Base-by-base conservation (phyloP, 441 rosid species). In the Erysimum pusillum region DNA sequence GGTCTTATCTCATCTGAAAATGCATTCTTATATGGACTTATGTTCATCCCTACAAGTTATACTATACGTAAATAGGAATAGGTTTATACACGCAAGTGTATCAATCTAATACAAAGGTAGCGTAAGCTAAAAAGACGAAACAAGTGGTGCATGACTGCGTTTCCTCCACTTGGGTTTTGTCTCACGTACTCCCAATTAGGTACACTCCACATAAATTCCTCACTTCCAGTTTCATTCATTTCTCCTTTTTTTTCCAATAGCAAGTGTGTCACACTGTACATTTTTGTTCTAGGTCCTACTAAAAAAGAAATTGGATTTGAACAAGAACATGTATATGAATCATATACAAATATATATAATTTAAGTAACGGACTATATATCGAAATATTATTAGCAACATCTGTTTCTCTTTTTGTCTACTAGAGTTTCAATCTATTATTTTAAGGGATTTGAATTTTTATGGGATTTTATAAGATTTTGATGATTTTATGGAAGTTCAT, bases 61-160 rank as follows among this genome's bases (percentile, higher is more conserved):
- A 44, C 18, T n/a, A 58, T n/a, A 58, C 13, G 4, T 61, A 49
- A 61, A 35, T 3, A 41, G 3, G 28, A 52, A 61, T 72, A 62
- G 38, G 36, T 53, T 53, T 31, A 46, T 22, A 66, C 39, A 57
- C 49, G 41, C 32, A 76, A 51, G 12, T 32, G 58, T 62, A 51
- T 52, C 69, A 31, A 62, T 61, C 32, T 20, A 51, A 18, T 9
- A 54, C 12, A 39, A 4, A 63, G 13, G 56, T 32, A 67, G 31
- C 69, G 70, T 42, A 63, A 69, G 79, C 79, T 44, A 63, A 69
- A 70, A 69, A 32, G 52, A 17, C 13, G 51, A 69, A 62, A 69
- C 51, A 76, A 63, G 65, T 69, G 71, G 71, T 76, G 70, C 15
- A 61, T 54, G 75, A 69, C 75, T 69, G 22, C 2, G 35, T 63